A percentile compares a stretch with the other conserved stretches of the same genome.
phyloP scores from a whole-genome alignment of 2,329 filamentous ascomycete species.

The Diaporthe citriasiana region DNA sequence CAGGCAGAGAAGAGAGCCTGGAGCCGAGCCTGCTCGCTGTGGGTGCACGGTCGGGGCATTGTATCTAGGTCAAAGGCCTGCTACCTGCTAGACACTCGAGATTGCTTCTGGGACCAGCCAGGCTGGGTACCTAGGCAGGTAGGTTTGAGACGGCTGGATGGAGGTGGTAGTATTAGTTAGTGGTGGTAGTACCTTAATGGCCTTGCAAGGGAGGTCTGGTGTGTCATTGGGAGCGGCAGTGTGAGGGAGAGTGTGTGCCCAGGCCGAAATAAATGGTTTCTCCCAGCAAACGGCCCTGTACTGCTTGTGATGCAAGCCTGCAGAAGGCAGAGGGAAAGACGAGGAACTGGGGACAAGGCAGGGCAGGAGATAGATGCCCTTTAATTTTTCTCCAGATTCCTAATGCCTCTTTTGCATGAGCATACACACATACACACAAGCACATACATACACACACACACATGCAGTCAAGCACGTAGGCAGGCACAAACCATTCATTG shows the following conservation, averaged over 20 bases:
- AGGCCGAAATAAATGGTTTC: slow-evolving; percentile 22
- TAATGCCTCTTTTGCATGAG: background rate
- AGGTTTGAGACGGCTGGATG: background rate
- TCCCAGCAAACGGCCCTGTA: slow-evolving; percentile 15
- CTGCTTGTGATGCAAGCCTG: slow-evolving; percentile 18
- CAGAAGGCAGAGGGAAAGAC: background rate
- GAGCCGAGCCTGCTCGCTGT: background rate
- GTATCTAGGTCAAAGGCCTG: too few relatives aligned
- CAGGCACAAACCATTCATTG: slow-evolving; percentile 5
- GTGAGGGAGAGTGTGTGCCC: slow-evolving; percentile 17
- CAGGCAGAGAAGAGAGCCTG: background rate
- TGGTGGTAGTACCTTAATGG: background rate
- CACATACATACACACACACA: background rate
- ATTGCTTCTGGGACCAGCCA: background rate
- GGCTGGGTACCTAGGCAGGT: background rate
- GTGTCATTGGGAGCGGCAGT: slow-evolving; percentile 16
- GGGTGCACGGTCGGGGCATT: background rate
- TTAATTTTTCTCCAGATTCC: slow-evolving; percentile 4
- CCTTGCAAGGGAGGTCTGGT: slow-evolving; percentile 24
- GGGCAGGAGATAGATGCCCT: background rate
- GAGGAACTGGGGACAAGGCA: background rate
- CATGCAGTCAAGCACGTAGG: background rate
- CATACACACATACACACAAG: background rate
- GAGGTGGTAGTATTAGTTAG: background rate
- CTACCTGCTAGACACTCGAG: background rate